Conservation (phyloP, 2,329 filamentous ascomycete species). For the Aspergillus aculeatus region DNA sequence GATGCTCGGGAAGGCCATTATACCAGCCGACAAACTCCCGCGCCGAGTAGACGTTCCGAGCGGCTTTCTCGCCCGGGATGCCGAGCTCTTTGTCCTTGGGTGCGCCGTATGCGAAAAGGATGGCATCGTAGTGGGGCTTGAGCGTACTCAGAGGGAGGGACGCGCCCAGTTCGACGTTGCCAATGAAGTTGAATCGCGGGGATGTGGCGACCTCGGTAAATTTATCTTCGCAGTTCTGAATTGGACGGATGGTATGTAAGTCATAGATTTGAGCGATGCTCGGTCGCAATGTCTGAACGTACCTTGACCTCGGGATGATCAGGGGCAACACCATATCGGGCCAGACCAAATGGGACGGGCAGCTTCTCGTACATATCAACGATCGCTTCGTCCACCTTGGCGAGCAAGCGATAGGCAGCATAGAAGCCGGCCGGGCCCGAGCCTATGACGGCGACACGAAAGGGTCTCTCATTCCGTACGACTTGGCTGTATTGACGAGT, state of each 20-base stretch:
- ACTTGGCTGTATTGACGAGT: constrained; percentile 32
- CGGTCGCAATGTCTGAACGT: constrained; percentile 14
- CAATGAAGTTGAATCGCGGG: constrained; percentile 82
- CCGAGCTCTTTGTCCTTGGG: constrained; percentile 76
- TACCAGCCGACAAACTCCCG: constrained; percentile 98
- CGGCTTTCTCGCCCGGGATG: constrained; percentile 71
- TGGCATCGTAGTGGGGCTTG: constrained; percentile 81
- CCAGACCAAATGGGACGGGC: constrained; percentile 88
- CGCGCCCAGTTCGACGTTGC: constrained; percentile 78
- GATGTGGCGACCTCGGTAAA: constrained; percentile 85
- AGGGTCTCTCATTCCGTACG: constrained; percentile 48
- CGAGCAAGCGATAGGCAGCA: constrained; percentile 80
- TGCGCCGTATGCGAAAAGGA: constrained; percentile 91
- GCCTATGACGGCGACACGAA: constrained; percentile 83
- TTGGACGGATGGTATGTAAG: background rate
- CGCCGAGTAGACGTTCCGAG: constrained; percentile 75
- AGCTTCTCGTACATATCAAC: constrained; percentile 97
- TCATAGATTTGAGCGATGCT: background rate
- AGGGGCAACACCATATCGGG: constrained; percentile 92
- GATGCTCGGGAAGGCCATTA: constrained; percentile 85
- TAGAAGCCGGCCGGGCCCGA: constrained; percentile 97
- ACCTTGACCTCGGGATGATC: constrained; percentile 99
- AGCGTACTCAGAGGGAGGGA: constrained; percentile 67
- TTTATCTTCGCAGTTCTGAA: constrained; percentile 88
- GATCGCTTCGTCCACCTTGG: constrained; percentile 66